These are phyloP conservation scores for Persicaria maculosa DNA, from an alignment of 148 eudicot genomes.

Conservation along the genomic window DNA sequence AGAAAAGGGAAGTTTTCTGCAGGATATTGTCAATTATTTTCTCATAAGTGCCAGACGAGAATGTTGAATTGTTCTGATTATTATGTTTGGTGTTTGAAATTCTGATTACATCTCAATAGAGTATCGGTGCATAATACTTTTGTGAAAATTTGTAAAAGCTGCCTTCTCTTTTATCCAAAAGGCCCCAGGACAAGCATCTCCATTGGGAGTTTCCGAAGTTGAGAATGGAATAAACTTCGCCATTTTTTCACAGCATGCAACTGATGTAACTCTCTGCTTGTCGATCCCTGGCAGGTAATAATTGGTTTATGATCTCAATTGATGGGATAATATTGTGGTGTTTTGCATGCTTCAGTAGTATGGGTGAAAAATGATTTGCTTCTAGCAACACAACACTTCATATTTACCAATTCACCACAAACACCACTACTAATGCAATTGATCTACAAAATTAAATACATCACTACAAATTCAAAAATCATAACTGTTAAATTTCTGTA, in stretches of 20 bases:
- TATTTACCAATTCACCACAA: too few relatives aligned
- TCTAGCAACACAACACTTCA: too few relatives aligned
- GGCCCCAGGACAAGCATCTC: slow-evolving; percentile 75
- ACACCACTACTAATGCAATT: too few relatives aligned
- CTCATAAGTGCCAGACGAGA: neutral
- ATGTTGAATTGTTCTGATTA: neutral
- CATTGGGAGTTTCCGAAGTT: slow-evolving; percentile 85
- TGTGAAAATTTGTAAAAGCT: neutral
- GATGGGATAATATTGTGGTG: neutral
- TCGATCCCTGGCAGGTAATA: slow-evolving; percentile 53
- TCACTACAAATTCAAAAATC: neutral
- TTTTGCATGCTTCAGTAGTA: neutral
- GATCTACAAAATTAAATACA: too few relatives aligned
- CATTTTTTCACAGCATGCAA: slow-evolving; percentile 86
- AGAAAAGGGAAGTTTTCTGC: neutral
- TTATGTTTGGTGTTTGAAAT: neutral
- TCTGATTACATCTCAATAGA: neutral
- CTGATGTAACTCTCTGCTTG: slow-evolving; percentile 73
- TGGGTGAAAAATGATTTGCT: too few relatives aligned
- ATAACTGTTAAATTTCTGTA: neutral
- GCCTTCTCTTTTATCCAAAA: slow-evolving; percentile 19
- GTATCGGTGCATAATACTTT: neutral
- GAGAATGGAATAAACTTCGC: slow-evolving; percentile 86
- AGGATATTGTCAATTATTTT: neutral
- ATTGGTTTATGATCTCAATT: too few relatives aligned